Conservation (phyloP, 257 asterid genomes). For the Solanum peruvianum region DNA sequence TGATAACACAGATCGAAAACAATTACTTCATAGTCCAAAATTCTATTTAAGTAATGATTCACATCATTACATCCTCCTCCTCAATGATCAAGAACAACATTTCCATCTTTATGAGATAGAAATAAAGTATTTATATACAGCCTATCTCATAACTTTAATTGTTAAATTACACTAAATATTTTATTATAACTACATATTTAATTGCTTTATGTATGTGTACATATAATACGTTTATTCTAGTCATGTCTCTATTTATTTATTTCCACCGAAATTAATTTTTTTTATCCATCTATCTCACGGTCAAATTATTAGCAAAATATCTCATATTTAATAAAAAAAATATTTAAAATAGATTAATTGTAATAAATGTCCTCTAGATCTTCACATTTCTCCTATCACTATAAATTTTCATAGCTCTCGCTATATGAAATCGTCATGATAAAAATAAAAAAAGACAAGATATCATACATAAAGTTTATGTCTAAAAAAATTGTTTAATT, state of each 20-base stretch:
- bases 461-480: neutral
- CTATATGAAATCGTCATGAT: neutral
- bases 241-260: neutral
- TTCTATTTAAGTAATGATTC: too few species aligned
- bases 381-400: too few species aligned
- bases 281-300: neutral
- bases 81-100: too few species aligned
- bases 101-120: neutral
- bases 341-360: too few species aligned
- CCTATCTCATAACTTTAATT: neutral
- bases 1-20: too few species aligned
- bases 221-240: neutral
- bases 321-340: neutral
- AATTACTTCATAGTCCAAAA: neutral
- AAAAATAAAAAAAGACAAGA: neutral
- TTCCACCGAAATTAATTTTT: neutral
- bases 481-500: neutral
- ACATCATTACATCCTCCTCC: neutral
- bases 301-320: neutral
- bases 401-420: neutral
- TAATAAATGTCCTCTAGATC: too few species aligned
- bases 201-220: neutral
- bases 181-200: neutral
- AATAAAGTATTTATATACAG: too few species aligned
- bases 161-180: too few species aligned